These are phyloP conservation scores for Diplocarpon rosae DNA, from an alignment of 2,329 filamentous ascomycete genomes.

Conservation along the genomic window DNA sequence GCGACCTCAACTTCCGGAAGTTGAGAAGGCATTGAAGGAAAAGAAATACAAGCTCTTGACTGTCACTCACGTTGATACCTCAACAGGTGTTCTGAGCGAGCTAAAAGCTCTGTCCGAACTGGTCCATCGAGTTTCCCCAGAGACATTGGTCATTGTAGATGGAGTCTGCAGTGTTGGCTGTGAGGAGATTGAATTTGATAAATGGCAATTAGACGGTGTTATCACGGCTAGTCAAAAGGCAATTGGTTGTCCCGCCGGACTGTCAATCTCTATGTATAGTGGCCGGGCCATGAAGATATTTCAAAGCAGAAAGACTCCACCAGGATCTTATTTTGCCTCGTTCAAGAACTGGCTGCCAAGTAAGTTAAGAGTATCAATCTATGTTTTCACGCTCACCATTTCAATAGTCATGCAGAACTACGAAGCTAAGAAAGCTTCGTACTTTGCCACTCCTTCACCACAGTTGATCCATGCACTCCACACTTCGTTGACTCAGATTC, in stretches of 20 bases:
- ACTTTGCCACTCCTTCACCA: conserved; percentile 93
- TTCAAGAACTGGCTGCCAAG: conserved; percentile 96
- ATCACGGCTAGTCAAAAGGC: conserved; percentile 94
- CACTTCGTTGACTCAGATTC: conserved; percentile 77
- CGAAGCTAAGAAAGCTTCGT: conserved; percentile 92
- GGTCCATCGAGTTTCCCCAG: conserved; percentile 75
- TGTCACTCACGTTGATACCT: conserved; percentile 95
- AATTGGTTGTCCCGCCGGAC: conserved; percentile 86
- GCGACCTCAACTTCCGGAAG: conserved; percentile 72
- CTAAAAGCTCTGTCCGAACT: conserved; percentile 74
- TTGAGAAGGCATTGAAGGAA: conserved; percentile 78
- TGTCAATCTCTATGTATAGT: conserved; percentile 91
- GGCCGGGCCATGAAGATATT: conserved; percentile 74
- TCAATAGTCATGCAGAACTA: conserved; percentile 89
- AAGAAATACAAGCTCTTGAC: conserved; percentile 93
- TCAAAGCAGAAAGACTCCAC: conserved; percentile 69
- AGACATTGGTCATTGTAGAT: conserved; percentile 86
- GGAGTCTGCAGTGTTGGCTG: conserved; percentile 95
- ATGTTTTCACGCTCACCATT: neutral
- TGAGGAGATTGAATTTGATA: conserved; percentile 93
- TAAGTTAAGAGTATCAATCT: conserved; percentile 31
- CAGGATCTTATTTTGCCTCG: conserved; percentile 84
- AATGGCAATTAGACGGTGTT: conserved; percentile 86
- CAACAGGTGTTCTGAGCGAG: conserved; percentile 89
- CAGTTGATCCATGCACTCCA: conserved; percentile 90